A percentile compares a stretch with the other conserved stretches of the same genome.
Evolutionary conservation across 331 rosid species (phyloP).

Genomic region (Stylosanthes scabra): DNA sequence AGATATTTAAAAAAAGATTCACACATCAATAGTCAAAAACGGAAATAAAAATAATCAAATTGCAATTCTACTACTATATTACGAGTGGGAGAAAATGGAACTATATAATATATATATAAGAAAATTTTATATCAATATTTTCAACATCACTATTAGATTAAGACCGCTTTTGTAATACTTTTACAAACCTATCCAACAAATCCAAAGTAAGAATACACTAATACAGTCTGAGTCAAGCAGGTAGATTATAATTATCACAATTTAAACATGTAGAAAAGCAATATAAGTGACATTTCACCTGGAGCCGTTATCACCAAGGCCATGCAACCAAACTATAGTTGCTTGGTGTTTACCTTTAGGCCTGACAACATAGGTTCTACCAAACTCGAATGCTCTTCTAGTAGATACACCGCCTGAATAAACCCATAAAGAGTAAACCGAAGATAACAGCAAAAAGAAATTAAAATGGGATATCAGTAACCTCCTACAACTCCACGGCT

Average conservation of each 20-base stretch:
- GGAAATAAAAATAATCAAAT: not conserved
- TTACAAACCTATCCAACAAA: not conserved
- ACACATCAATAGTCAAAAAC: not conserved
- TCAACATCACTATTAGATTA: not conserved
- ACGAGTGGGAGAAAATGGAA: not conserved
- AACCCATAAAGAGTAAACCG: slow-evolving; percentile 15
- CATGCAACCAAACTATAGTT: slow-evolving; percentile 97
- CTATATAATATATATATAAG: not conserved
- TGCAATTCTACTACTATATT: not conserved
- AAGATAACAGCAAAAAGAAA: slow-evolving; percentile 21
- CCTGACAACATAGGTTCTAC: slow-evolving; percentile 92
- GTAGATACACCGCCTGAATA: slow-evolving; percentile 66
- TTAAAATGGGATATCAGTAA: not conserved
- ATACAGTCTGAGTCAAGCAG: not conserved
- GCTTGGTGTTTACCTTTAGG: slow-evolving; percentile 99
- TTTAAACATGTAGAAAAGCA: slow-evolving; percentile 13
- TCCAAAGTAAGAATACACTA: not conserved
- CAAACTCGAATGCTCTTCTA: slow-evolving; percentile 78
- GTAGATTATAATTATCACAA: slow-evolving; percentile 3
- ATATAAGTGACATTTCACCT: slow-evolving; percentile 62
- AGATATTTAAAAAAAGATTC: not conserved
- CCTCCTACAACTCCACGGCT: slow-evolving; percentile 1
- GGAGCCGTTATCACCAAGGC: slow-evolving; percentile 98
- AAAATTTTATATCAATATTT: not conserved
- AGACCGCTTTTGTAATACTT: not conserved